Base-by-base conservation (phyloP, 257 asterid genomes). In the Ballota nigra region DNA sequence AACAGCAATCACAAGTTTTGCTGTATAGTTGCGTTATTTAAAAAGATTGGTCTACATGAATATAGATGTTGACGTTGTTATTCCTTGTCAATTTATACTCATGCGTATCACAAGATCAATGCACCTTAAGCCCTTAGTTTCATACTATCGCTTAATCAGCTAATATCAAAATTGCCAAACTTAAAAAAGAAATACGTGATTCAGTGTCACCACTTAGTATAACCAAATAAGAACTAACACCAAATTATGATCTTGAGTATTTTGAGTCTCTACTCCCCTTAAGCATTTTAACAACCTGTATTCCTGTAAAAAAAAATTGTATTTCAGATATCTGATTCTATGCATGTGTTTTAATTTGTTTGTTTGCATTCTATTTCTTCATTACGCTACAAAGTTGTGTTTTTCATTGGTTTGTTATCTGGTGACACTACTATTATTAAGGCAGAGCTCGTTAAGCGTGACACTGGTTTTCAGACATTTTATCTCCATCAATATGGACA, bases 111-210 rank as follows among this genome's bases (percentile, higher is more conserved):
- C 20, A 29, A 36, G 12, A 74, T 29, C 63, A 4, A 53, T 47
- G 69, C 61, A 67, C 74, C n/a, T 59, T 61, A n/a, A 69, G 18
- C 55, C 63, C 64, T 13, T 68, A 19, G 0, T 57, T 69, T 58
- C 67, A 58, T 67, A 13, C 8, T 66, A 68, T n/a, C 64, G 20
- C 5, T 16, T 6, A 15, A 40, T 52, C 56, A 47, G 34, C 9
- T 47, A 5, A 26, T 63, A 56, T 55, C 36, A 6, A 47, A 20
- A 28, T 23, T 55, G 57, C 43, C 68, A 26, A 38, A 28, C 23
- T 45, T 12, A 22, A 43, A 38, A 65, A 7, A 58, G 15, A 47
- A 71, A 10, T 52, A 43, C 45, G 20, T 6, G 33, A 33, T 77
- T 71, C 13, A 58, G 70, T 36, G 64, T 77, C 66, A 41, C 16